Evolutionary conservation across 1,139 yeast species (phyloP), one percentile per base, ranked within the genome.

Genomic region (Taiozyma sp.): DNA sequence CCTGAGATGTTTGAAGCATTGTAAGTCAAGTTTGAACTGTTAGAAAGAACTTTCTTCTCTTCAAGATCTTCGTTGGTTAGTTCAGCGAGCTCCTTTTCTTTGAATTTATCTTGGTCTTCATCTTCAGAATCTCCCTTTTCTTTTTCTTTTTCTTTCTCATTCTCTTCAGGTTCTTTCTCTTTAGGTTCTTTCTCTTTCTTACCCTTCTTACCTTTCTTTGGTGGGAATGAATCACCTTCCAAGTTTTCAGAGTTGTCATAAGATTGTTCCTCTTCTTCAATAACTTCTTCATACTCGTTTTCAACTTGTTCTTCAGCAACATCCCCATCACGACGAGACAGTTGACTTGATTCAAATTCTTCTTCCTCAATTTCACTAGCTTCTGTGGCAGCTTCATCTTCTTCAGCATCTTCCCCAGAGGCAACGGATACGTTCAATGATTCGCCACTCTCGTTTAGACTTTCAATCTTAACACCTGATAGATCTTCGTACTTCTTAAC

Each of bases 401-500:
- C 41, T 14, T 45, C n/a, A 24, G 10, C 28, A 19, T 36, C 42
- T 12, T 46, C 49, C 5, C 39, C 10, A 8, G 56, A 42, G 10
- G 48, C 51, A 29, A 43, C 57, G n/a, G 49, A 54, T 41, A 46
- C 46, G 43, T 14, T 48, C 14, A 46, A 57, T 43, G 45, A 51
- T 7, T 40, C 23, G 49, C 51, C 48, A 13, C 13, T 14, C 19
- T 51, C 56, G 42, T 50, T 44, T 45, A 40, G 12, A 19, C 8
- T 23, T 45, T 56, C 56, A 38, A 54, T 39, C 12, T 52, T 48
- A 38, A 56, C 58, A 16, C 65, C 65, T 42, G 63, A 57, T 44
- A 64, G 42, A 41, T 59, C 59, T 48, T 61, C 59, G 51, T 48
- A 59, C 54, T 63, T 57, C 51, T 52, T 52, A 43, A 63, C 65